phyloP scores from a whole-genome alignment of 2,329 filamentous ascomycete species.

The Fusarium brachygibbosum region DNA sequence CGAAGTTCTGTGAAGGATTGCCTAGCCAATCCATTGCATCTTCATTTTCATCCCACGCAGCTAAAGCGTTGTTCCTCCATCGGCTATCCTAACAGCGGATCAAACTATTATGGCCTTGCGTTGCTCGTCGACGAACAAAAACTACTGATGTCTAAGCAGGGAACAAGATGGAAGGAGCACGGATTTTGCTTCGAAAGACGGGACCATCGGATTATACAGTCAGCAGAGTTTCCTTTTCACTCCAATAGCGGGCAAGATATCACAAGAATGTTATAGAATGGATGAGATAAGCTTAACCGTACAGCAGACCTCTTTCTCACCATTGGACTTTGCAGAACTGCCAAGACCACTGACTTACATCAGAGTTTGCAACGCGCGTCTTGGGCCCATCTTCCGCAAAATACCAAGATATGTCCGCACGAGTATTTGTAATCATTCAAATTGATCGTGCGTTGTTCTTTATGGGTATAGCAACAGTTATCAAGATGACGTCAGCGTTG shows the following conservation, averaged over 20 bases:
- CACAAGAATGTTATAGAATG: background rate
- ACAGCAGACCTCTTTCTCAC: background rate
- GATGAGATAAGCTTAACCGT: background rate
- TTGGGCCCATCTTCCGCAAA: too few relatives aligned
- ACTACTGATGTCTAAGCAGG: too few relatives aligned
- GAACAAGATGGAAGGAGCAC: too few relatives aligned
- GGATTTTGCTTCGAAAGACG: too few relatives aligned
- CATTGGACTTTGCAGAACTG: background rate
- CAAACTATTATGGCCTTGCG: too few relatives aligned
- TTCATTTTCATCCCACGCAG: rapidly evolving
- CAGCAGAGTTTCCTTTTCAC: too few relatives aligned
- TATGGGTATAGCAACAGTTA: background rate
- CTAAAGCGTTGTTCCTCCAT: background rate
- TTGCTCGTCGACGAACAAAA: too few relatives aligned
- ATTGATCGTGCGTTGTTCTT: background rate
- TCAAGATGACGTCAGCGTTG: slow-evolving; percentile 24
- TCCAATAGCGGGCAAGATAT: background rate
- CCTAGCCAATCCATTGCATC: background rate
- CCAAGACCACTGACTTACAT: background rate
- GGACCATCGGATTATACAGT: too few relatives aligned
- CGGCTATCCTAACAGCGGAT: background rate
- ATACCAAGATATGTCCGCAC: rapidly evolving
- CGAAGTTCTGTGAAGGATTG: background rate
- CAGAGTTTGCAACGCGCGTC: background rate
- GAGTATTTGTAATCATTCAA: background rate